Conservation (phyloP, 129 eudicot species). For the Chrysanthemum seticuspe region DNA sequence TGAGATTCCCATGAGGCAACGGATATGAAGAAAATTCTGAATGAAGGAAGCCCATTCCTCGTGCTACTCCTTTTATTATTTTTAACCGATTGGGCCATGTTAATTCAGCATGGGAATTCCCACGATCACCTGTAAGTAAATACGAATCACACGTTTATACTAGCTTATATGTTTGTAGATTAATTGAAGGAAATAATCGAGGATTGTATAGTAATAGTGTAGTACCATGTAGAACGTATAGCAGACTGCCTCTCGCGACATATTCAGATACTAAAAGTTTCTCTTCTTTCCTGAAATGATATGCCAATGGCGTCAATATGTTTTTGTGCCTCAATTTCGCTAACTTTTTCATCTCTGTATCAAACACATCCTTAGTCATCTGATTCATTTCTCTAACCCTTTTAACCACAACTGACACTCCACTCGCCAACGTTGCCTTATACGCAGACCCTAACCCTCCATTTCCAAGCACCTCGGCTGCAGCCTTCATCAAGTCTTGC, state of each 20-base stretch:
- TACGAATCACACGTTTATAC: not conserved
- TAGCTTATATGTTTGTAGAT: not conserved
- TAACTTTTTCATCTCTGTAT: conserved; percentile 54
- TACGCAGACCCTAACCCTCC: conserved; percentile 82
- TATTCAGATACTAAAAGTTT: conserved; percentile 77
- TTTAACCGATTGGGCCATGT: conserved; percentile 69
- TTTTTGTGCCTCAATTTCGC: conserved; percentile 64
- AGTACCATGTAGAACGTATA: conserved; percentile 74
- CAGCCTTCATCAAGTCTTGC: conserved; percentile 94
- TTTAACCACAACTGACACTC: conserved; percentile 78
- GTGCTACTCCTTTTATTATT: conserved; percentile 75
- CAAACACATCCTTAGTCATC: conserved; percentile 60
- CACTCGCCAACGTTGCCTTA: conserved; percentile 63
- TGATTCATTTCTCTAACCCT: conserved; percentile 79
- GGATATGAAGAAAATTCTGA: conserved; percentile 53
- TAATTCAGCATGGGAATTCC: conserved; percentile 50
- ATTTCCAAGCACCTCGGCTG: conserved; percentile 89
- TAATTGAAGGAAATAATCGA: not conserved
- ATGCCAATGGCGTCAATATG: conserved; percentile 74
- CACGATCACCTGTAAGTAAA: conserved; percentile 62
- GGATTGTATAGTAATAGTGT: not conserved
- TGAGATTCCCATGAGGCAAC: conserved; percentile 89
- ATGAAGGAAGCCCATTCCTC: conserved; percentile 73
- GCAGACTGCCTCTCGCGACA: conserved; percentile 74
- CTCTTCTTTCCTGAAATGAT: conserved; percentile 84